Percentiles rank a stretch among this genome's conserved stretches.
phyloP scores from a whole-genome alignment of 208 protist species.

The Naegleria gruberi region DNA sequence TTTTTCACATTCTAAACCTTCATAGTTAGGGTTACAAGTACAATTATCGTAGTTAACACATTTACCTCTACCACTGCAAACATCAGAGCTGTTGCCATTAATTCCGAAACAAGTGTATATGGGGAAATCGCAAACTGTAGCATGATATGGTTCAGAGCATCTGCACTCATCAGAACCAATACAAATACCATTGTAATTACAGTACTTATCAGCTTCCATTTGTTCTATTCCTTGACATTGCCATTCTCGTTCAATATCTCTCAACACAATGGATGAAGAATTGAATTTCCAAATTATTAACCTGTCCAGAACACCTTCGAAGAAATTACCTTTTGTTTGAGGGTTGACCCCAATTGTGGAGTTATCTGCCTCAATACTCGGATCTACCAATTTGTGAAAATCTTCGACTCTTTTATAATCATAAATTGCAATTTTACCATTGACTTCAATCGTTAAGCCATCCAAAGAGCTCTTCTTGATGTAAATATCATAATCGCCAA shows the following conservation, averaged over 20 bases:
- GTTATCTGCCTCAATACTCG: not conserved
- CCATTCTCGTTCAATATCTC: not conserved
- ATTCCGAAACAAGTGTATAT: not conserved
- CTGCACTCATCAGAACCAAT: not conserved
- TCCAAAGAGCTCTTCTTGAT: not conserved
- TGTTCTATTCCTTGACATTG: not conserved
- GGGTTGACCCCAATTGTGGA: not conserved
- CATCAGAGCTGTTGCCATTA: not conserved
- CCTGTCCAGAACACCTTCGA: not conserved
- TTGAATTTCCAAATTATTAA: not conserved
- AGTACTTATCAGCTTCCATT: not conserved
- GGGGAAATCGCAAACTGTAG: not conserved
- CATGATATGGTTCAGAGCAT: not conserved
- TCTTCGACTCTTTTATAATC: not conserved
- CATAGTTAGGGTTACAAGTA: not conserved
- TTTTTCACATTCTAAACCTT: not conserved
- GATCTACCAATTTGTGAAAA: not conserved
- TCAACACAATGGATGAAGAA: not conserved
- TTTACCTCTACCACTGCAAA: constrained; percentile 1
- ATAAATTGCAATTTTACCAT: not conserved
- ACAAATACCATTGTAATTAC: not conserved
- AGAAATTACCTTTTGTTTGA: not conserved
- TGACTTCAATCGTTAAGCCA: not conserved
- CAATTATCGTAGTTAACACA: not conserved
- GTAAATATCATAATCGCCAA: not conserved